phyloP scores from a whole-genome alignment of 257 asterid genomes.

The Gentiana straminea region DNA sequence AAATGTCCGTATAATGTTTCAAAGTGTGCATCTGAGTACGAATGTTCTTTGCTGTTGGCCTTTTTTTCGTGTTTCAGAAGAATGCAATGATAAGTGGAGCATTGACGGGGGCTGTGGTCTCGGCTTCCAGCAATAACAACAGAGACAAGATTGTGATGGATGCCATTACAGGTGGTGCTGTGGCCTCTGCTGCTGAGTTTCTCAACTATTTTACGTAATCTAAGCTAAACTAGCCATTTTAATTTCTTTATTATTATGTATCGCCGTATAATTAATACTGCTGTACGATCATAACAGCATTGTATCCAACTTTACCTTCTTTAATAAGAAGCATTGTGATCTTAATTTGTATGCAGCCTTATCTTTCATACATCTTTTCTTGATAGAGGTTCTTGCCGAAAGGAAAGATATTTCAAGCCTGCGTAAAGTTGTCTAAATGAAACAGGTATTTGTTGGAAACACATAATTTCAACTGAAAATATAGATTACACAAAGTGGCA shows the following conservation, averaged over 20 bases:
- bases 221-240: background rate
- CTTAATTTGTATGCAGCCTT: too few relatives aligned
- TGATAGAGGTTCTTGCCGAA: too few relatives aligned
- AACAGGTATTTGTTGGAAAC: too few relatives aligned
- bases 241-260: background rate
- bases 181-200: constrained; percentile 78
- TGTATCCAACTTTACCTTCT: background rate
- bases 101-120: constrained; percentile 53
- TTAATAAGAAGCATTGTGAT: background rate
- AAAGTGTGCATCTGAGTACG: background rate
- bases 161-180: constrained; percentile 70
- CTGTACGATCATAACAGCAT: too few relatives aligned
- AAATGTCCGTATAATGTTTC: too few relatives aligned
- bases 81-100: constrained; percentile 74
- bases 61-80: constrained; percentile 36
- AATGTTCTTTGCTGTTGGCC: background rate
- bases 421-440: too few relatives aligned
- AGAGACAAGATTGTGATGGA: constrained; percentile 60
- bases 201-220: constrained; percentile 39
- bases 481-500: too few relatives aligned
- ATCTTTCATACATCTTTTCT: too few relatives aligned
- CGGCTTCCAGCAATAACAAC: constrained; percentile 32
- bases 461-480: too few relatives aligned
- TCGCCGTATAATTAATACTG: too few relatives aligned
- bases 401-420: too few relatives aligned